phyloP scores from a whole-genome alignment of 2,329 filamentous ascomycete species.

The Meredithiella fracta region DNA sequence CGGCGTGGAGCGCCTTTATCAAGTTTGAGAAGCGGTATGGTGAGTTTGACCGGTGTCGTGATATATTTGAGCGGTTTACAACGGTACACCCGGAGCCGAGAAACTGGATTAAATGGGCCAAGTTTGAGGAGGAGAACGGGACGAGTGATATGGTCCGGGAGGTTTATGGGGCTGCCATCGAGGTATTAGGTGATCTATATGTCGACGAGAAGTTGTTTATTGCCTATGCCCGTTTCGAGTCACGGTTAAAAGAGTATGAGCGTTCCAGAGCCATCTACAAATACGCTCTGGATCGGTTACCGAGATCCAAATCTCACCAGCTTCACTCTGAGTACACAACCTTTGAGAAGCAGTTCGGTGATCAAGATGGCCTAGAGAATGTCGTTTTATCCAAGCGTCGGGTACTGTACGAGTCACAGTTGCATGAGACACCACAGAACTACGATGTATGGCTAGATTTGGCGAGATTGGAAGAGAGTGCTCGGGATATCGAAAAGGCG shows the following conservation, averaged over 20 bases:
- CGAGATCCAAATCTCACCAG: slow-evolving; percentile 66
- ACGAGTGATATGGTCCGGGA: slow-evolving; percentile 84
- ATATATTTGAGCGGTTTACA: slow-evolving; percentile 80
- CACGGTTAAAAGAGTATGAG: slow-evolving; percentile 89
- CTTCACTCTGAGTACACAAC: slow-evolving; percentile 91
- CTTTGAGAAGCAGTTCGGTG: slow-evolving; percentile 96
- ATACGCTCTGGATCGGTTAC: slow-evolving; percentile 81
- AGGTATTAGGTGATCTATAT: slow-evolving; percentile 81
- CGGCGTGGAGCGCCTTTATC: slow-evolving; percentile 90
- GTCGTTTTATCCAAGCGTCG: slow-evolving; percentile 88
- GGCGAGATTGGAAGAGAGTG: slow-evolving; percentile 72
- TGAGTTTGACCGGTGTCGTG: slow-evolving; percentile 77
- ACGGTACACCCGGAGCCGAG: slow-evolving; percentile 83
- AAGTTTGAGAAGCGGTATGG: slow-evolving; percentile 92
- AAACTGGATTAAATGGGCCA: slow-evolving; percentile 98
- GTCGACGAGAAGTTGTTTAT: slow-evolving; percentile 95
- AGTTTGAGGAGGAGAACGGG: slow-evolving; percentile 90
- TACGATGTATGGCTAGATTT: slow-evolving; percentile 98
- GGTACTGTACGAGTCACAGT: slow-evolving; percentile 83
- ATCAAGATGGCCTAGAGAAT: slow-evolving; percentile 83
- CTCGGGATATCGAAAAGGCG: slow-evolving; percentile 66
- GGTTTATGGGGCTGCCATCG: slow-evolving; percentile 76
- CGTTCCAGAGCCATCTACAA: slow-evolving; percentile 91
- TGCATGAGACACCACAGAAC: slow-evolving; percentile 87
- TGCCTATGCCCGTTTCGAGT: slow-evolving; percentile 85